Evolutionary conservation across 257 asterid genomes (phyloP).

Genomic region (Solanum chiquidenum): DNA sequence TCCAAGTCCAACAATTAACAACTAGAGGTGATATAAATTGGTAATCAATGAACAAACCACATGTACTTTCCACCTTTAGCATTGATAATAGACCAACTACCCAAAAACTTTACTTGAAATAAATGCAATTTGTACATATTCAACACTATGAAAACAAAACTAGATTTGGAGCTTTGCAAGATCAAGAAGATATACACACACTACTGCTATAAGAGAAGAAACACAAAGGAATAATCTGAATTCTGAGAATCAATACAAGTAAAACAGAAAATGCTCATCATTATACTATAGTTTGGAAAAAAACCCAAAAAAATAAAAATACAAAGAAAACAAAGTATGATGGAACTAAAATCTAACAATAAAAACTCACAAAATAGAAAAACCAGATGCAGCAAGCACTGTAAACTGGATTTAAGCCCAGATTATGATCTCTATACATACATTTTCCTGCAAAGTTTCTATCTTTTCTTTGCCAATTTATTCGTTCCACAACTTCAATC

Average conservation of each 20-base stretch:
- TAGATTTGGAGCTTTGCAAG: background rate
- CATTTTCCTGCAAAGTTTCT: slow-evolving; percentile 27
- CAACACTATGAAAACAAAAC: background rate
- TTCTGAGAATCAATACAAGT: slow-evolving; percentile 13
- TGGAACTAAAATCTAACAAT: slow-evolving; percentile 9
- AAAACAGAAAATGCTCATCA: slow-evolving; percentile 2
- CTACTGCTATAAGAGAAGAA: no score
- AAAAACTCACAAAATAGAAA: slow-evolving; percentile 25
- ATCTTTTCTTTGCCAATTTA: slow-evolving; percentile 24
- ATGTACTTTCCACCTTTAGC: background rate
- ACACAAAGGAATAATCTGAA: slow-evolving; percentile 5
- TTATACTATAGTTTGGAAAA: slow-evolving; percentile 14
- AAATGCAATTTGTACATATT: background rate
- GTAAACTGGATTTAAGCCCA: slow-evolving; percentile 11
- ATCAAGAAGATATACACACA: background rate
- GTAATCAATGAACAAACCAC: background rate
- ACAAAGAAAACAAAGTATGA: slow-evolving; percentile 6
- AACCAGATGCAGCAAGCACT: slow-evolving; percentile 21
- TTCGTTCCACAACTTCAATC: slow-evolving; percentile 37
- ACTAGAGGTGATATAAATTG: background rate
- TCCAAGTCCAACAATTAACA: background rate
- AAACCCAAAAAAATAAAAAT: background rate
- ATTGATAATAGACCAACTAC: background rate
- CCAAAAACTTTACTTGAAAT: background rate
- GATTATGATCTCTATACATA: slow-evolving; percentile 41